A percentile compares a stretch with the other conserved stretches of the same genome.
Conservation (phyloP, 768 basidiomycete genomes). For the Trametes coccinea region DNA sequence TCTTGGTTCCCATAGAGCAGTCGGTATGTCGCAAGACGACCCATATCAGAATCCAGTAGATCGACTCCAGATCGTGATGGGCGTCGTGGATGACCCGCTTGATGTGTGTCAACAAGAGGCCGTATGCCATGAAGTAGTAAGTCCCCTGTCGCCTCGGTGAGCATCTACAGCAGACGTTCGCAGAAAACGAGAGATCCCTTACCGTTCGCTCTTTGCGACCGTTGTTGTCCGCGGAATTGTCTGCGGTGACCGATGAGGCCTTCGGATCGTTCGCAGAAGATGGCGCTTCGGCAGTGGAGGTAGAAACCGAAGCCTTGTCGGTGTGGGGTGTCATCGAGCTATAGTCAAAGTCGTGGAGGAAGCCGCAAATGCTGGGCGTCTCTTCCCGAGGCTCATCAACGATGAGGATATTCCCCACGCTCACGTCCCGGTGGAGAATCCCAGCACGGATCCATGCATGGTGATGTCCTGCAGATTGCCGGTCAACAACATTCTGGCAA, state of each 20-base stretch:
- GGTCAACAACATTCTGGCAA: no score
- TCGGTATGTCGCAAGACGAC: conserved; percentile 8
- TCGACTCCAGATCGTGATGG: conserved; percentile 14
- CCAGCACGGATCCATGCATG: conserved; percentile 5
- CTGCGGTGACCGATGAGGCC: background rate
- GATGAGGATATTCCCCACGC: conserved; percentile 21
- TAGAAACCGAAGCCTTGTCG: background rate
- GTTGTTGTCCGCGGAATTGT: background rate
- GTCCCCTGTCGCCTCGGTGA: background rate
- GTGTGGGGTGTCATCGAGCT: background rate
- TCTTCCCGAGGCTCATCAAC: background rate
- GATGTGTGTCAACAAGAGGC: background rate
- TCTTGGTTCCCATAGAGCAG: background rate
- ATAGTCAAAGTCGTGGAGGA: conserved; percentile 22
- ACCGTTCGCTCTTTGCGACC: conserved; percentile 5
- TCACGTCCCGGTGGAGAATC: conserved; percentile 21
- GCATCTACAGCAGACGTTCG: no score
- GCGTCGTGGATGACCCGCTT: no score
- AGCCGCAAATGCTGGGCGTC: background rate
- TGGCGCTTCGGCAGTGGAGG: no score
- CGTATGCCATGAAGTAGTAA: conserved; percentile 5
- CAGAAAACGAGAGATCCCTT: background rate
- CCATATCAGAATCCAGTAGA: conserved; percentile 19
- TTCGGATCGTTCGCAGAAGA: no score
- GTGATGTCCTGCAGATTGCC: conserved; percentile 4